Evolutionary conservation across 768 basidiomycete genomes (phyloP), one percentile per base, ranked within the genome.

Genomic region (Mycena sanguinolenta): DNA sequence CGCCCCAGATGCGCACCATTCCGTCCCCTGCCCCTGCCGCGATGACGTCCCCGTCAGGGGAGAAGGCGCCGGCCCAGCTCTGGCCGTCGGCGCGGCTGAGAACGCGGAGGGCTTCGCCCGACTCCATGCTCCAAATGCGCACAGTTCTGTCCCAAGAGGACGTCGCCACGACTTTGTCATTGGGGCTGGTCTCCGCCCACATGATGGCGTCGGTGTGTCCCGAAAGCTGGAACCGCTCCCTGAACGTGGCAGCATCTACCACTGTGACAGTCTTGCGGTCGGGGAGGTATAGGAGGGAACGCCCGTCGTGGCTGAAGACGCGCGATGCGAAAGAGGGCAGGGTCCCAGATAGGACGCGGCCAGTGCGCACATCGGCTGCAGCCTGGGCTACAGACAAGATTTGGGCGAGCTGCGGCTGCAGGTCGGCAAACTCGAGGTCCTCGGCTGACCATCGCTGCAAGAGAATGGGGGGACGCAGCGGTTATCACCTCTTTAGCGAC

Each of bases 121-220:
- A 50, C 2, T 71, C 30, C 19, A 64, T 65, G 62, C 71, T 62
- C 75, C 74, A 76, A 6, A 76, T 63, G 17, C 68, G 69, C 23
- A 75, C 72, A 17, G 74, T 76, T n/a, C 46, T 36, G 57, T 76
- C 75, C 67, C 71, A 74, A 13, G 74, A 76, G 4, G 55, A 53
- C 9, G 71, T 71, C 16, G 65, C 75, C 34, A 76, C 30, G 14
- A 61, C 14, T n/a, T 36, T 70, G 28, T 69, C 42, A 19, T 19
- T 19, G 16, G 42, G 42, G 42, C 42, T 44, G 74, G n/a, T n/a
- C n/a, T n/a, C n/a, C n/a, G n/a, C n/a, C n/a, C n/a, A n/a, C n/a
- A n/a, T n/a, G n/a, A n/a, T 67, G 3, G 10, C 21, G 42, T 67
- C 73, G 16, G 67, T 70, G 36, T 75, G 75, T 16, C 69, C 75